Evolutionary conservation across 1,284 basidiomycete species (phyloP).

Genomic region (Vanrija sp.): DNA sequence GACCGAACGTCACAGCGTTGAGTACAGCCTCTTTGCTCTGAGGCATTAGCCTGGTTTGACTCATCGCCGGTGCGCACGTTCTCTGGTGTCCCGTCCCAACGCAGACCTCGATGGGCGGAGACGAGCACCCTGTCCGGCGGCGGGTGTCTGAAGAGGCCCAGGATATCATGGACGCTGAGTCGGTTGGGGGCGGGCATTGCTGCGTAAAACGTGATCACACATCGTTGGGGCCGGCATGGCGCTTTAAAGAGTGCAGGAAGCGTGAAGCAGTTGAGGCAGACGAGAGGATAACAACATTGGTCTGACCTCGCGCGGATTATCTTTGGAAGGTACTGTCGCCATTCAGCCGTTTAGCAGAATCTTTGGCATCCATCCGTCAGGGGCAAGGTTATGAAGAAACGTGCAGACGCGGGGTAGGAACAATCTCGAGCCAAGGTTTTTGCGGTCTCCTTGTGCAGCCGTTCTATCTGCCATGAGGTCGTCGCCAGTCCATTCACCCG

Average conservation of each 20-base stretch:
- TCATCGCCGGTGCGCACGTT: neutral
- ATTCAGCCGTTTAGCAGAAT: too few relatives aligned
- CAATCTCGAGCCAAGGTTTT: neutral
- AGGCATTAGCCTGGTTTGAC: neutral
- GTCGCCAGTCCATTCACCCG: too few relatives aligned
- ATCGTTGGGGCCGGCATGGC: too few relatives aligned
- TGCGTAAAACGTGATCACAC: neutral
- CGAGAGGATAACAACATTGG: too few relatives aligned
- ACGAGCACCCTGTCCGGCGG: neutral
- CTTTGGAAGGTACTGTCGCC: too few relatives aligned
- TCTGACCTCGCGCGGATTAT: too few relatives aligned
- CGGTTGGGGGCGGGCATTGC: neutral
- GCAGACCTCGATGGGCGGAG: constrained; percentile 1
- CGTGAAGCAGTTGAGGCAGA: too few relatives aligned
- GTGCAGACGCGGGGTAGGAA: too few relatives aligned
- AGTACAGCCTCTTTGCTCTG: neutral
- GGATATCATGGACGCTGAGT: neutral
- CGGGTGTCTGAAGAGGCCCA: neutral
- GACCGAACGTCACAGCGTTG: neutral
- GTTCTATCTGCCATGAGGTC: too few relatives aligned
- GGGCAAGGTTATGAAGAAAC: too few relatives aligned
- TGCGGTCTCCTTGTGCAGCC: neutral
- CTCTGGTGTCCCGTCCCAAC: constrained; percentile 1
- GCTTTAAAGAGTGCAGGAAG: too few relatives aligned
- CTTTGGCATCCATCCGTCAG: too few relatives aligned